Evolutionary conservation across 2,329 filamentous ascomycete genomes (phyloP).

Genomic region (Calonectria naviculata): DNA sequence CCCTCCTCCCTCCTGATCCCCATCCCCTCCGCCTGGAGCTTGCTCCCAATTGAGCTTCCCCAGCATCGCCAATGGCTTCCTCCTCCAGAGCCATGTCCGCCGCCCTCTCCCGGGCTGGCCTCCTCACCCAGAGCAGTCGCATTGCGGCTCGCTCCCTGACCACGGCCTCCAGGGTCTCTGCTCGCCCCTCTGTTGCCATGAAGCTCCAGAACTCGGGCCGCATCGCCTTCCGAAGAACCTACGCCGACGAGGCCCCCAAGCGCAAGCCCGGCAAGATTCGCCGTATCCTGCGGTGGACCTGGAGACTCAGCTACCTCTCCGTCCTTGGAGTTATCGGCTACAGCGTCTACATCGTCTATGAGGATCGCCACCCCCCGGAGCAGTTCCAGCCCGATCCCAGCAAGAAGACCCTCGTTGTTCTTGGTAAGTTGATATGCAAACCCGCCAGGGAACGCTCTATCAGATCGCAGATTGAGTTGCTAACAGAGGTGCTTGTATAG

Average conservation of each 20-base stretch:
- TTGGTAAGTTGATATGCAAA: slow-evolving; percentile 70
- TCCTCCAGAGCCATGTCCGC: slow-evolving; percentile 55
- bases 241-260: slow-evolving; percentile 63
- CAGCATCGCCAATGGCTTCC: slow-evolving; percentile 55
- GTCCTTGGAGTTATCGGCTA: slow-evolving; percentile 76
- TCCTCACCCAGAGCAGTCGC: slow-evolving; percentile 42
- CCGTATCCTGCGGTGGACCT: slow-evolving; percentile 79
- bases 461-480: slow-evolving; percentile 28
- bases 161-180: slow-evolving; percentile 42
- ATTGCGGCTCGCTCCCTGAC: slow-evolving; percentile 48
- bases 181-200: slow-evolving; percentile 47
- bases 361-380: slow-evolving; percentile 82
- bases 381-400: slow-evolving; percentile 82
- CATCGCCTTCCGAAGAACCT: slow-evolving; percentile 56
- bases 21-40: slow-evolving; percentile 7
- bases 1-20: slow-evolving; percentile 21
- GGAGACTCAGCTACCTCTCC: slow-evolving; percentile 85
- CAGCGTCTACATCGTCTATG: slow-evolving; percentile 84
- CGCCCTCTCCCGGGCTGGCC: slow-evolving; percentile 46
- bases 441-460: neutral
- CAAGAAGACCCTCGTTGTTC: slow-evolving; percentile 97
- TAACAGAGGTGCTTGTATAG: slow-evolving; percentile 58
- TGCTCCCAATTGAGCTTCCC: slow-evolving; percentile 40
- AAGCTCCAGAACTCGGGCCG: slow-evolving; percentile 49
- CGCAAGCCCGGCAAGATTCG: slow-evolving; percentile 70